phyloP scores from a whole-genome alignment of 2,329 filamentous ascomycete species.

The Dendryphion nanum region DNA sequence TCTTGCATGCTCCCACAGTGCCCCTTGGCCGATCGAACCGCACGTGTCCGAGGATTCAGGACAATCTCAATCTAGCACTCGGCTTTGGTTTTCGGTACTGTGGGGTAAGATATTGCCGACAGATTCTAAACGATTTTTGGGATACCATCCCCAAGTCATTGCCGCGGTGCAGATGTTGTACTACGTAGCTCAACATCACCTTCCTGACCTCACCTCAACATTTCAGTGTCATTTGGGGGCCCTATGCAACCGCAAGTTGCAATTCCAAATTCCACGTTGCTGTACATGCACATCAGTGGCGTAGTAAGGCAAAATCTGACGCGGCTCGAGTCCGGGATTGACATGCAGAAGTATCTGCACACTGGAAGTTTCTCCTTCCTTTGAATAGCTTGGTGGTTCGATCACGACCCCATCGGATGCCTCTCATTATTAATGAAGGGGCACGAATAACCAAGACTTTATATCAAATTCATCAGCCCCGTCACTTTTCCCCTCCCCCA shows the following conservation, averaged over 20 bases:
- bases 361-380: neutral
- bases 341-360: neutral
- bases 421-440: constrained; percentile 4
- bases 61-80: constrained; percentile 13
- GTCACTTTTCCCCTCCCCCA: constrained; percentile 7
- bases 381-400: constrained; percentile 2
- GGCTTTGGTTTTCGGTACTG: constrained; percentile 11
- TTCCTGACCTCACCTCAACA: neutral
- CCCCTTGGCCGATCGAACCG: constrained; percentile 6
- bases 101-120: too few relatives aligned
- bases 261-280: too few relatives aligned
- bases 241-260: too few relatives aligned
- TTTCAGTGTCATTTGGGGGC: neutral
- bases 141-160: too few relatives aligned
- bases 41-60: constrained; percentile 8
- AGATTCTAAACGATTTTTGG: too few relatives aligned
- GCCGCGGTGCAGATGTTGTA: too few relatives aligned
- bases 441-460: neutral
- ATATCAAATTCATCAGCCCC: constrained; percentile 3
- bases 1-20: constrained; percentile 1
- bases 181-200: constrained; percentile 2
- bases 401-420: constrained; percentile 1
- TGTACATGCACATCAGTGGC: too few relatives aligned
- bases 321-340: too few relatives aligned
- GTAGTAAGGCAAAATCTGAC: too few relatives aligned